Percentiles rank a stretch among this genome's conserved stretches.
These are phyloP conservation scores for Acanthochlamys bracteata DNA, from an alignment of 106 monocot genomes.

Conservation along the genomic window DNA sequence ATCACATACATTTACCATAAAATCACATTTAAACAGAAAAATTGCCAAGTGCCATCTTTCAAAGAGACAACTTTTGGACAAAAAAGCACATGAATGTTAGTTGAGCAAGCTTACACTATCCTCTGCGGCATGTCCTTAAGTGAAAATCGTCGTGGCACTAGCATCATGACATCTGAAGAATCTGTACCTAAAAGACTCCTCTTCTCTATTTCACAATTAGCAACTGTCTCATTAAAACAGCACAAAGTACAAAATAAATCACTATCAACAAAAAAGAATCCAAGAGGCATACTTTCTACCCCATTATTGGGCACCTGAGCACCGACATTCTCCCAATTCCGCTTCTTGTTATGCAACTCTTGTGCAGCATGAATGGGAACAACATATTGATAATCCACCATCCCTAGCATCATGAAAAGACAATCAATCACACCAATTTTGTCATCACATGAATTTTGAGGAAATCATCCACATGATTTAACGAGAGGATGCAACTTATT, in stretches of 20 bases:
- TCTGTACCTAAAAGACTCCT: conserved; percentile 29
- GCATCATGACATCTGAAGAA: conserved; percentile 63
- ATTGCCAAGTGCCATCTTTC: too few species aligned
- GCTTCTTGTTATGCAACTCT: conserved; percentile 36
- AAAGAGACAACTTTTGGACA: too few species aligned
- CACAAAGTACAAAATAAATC: neutral
- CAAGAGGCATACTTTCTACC: neutral
- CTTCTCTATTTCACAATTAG: conserved; percentile 37
- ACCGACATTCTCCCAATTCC: conserved; percentile 13
- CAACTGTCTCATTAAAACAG: neutral
- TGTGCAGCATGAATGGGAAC: conserved; percentile 61
- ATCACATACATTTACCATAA: too few species aligned
- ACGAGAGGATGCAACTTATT: too few species aligned
- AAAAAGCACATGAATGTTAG: conserved; percentile 2
- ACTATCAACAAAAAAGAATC: conserved; percentile 1
- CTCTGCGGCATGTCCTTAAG: conserved; percentile 67
- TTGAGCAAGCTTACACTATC: conserved; percentile 48
- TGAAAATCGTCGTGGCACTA: conserved; percentile 77
- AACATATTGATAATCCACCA: conserved; percentile 93
- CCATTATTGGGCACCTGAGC: conserved; percentile 22
- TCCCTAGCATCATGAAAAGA: conserved; percentile 47
- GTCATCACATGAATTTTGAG: too few species aligned
- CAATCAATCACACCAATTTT: too few species aligned
- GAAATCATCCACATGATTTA: too few species aligned
- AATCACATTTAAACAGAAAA: too few species aligned